Percentiles rank a stretch among this genome's conserved stretches.
Conservation (phyloP, 192 early-diverging fungal species). For the Rhizophagus prolifer region DNA sequence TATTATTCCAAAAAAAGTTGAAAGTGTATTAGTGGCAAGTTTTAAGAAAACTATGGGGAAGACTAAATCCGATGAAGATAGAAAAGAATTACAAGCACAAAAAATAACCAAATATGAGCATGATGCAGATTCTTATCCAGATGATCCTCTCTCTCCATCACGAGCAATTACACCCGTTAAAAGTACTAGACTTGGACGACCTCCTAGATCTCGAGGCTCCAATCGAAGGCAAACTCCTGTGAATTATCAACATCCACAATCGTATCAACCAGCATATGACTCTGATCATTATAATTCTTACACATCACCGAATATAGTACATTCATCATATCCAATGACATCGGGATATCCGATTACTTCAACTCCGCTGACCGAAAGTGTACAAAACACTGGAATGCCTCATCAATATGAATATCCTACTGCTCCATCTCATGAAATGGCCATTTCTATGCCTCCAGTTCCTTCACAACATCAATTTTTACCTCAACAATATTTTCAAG, state of each 20-base stretch:
- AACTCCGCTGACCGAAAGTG: background rate
- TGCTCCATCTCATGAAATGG: background rate
- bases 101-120: background rate
- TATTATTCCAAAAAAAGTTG: conserved; percentile 35
- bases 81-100: background rate
- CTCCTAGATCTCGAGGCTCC: background rate
- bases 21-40: conserved; percentile 33
- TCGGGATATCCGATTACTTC: background rate
- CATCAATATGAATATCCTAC: background rate
- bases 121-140: background rate
- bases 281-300: background rate
- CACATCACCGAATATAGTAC: background rate
- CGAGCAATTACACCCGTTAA: background rate
- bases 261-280: background rate
- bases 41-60: conserved; percentile 3
- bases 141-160: background rate
- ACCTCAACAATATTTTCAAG: background rate
- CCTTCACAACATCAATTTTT: conserved; percentile 17
- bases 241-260: background rate
- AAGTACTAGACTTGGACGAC: background rate
- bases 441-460: conserved; percentile 4
- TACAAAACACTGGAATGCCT: background rate
- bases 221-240: background rate
- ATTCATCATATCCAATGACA: background rate
- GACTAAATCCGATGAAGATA: background rate